Base-by-base conservation (phyloP, 495 filamentous ascomycete genomes). In the Pseudevernia furfuracea region DNA sequence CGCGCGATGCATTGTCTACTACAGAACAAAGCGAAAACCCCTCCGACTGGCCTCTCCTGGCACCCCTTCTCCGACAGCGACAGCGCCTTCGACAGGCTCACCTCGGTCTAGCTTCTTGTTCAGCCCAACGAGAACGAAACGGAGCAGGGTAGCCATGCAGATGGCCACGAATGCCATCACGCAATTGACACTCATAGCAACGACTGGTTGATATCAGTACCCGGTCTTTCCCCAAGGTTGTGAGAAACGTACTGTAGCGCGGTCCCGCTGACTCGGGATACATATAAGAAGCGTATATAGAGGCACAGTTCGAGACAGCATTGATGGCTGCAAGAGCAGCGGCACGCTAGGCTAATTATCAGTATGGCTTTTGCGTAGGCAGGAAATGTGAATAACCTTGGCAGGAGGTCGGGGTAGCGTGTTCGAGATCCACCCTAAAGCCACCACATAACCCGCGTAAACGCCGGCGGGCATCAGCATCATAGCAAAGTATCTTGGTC, bases 281-380 rank as follows among this genome's bases (percentile, higher is more conserved):
- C 82, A 92, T 82, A 69, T 92, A 94, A 58, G 79, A 82, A 2
- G 88, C 87, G 70, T 89, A 94, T 70, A 94, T 93, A 3, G 74
- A 76, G 38, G 82, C 82, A 17, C 80, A 77, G 70, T 92, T 94
- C n/a, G 82, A 83, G 28, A 93, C 81, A 8, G 89, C 88, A 68
- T 96, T 96, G 72, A 92, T 91, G 65, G 84, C 82, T 14, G 90
- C 91, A 3, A 93, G 74, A 0, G 89, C 89, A 3, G 89, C 91
- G 1, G 91, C 90, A 63, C 90, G 85, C 75, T 70, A 10, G n/a
- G 30, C 30, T 8, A 37, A 59, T 17, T 21, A 11, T 64, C 39
- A 64, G 38, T 21, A 25, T 34, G 1, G 44, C 4, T 53, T 21
- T 28, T n/a, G 21, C 41, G n/a, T 11, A 34, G 30, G 41, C 28